phyloP scores from a whole-genome alignment of 495 filamentous ascomycete genomes.

The Cryomyces antarcticus region DNA sequence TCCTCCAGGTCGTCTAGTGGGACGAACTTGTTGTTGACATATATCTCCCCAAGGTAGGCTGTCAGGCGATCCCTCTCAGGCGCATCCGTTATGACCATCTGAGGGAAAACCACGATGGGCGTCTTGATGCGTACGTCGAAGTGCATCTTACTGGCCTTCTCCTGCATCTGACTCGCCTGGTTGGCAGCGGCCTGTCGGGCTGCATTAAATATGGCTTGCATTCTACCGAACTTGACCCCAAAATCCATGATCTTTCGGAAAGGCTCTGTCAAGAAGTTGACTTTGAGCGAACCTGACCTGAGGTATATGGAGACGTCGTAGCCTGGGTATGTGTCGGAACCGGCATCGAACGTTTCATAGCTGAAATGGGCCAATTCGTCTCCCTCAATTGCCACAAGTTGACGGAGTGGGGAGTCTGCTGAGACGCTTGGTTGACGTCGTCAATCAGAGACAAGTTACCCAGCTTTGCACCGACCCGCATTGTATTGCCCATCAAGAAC shows the following conservation, averaged over 20 bases:
- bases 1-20: conserved; percentile 53
- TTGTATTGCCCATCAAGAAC: conserved; percentile 62
- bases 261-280: conserved; percentile 91
- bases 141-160: conserved; percentile 71
- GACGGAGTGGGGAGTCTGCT: conserved; percentile 58
- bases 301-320: conserved; percentile 83
- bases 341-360: conserved; percentile 82
- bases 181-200: conserved; percentile 87
- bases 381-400: conserved; percentile 82
- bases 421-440: conserved; percentile 79
- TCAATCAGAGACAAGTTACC: conserved; percentile 78
- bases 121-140: conserved; percentile 88
- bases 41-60: conserved; percentile 90
- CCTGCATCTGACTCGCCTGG: conserved; percentile 80
- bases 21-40: conserved; percentile 80
- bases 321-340: conserved; percentile 61
- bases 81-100: conserved; percentile 37
- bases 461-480: conserved; percentile 69
- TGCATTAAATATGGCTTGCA: conserved; percentile 98
- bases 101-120: conserved; percentile 85
- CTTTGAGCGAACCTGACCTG: conserved; percentile 77
- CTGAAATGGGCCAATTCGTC: conserved; percentile 94
- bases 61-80: conserved; percentile 63
- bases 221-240: conserved; percentile 92
- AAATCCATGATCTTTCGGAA: conserved; percentile 98